These are phyloP conservation scores for Aspergillus neotritici DNA, from an alignment of 2,329 filamentous ascomycete species.

Conservation along the genomic window DNA sequence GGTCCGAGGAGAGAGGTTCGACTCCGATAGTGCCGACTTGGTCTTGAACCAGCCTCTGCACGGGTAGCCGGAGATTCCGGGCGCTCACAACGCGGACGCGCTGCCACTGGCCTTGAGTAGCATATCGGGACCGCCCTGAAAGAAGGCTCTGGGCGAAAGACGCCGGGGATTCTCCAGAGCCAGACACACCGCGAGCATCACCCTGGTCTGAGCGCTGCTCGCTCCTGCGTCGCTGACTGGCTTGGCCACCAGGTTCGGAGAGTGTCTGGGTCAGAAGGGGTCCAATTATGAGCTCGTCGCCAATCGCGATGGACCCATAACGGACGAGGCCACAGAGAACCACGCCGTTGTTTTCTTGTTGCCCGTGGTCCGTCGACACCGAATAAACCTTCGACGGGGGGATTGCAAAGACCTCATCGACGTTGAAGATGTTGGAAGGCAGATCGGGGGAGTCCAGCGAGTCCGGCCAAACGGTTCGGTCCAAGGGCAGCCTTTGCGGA, in stretches of 20 bases:
- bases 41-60: constrained; percentile 66
- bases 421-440: constrained; percentile 68
- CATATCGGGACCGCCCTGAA: constrained; percentile 45
- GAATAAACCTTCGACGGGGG: constrained; percentile 56
- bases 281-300: constrained; percentile 71
- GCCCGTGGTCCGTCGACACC: constrained; percentile 34
- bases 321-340: constrained; percentile 80
- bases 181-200: constrained; percentile 14
- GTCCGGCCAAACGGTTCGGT: constrained; percentile 16
- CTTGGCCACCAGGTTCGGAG: constrained; percentile 41
- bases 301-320: constrained; percentile 70
- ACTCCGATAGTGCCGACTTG: constrained; percentile 89
- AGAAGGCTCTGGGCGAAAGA: constrained; percentile 26
- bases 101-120: constrained; percentile 67
- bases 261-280: constrained; percentile 56
- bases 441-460: constrained; percentile 37
- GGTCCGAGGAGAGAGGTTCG: constrained; percentile 34
- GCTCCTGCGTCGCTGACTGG: constrained; percentile 3
- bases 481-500: constrained; percentile 40
- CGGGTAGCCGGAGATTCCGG: constrained; percentile 78
- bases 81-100: constrained; percentile 76
- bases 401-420: constrained; percentile 83
- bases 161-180: constrained; percentile 27
- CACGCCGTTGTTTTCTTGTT: constrained; percentile 51
- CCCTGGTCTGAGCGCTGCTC: constrained; percentile 8